Percentiles rank a stretch among this genome's conserved stretches.
phyloP scores from a whole-genome alignment of 441 rosid species.

The Hura crepitans region DNA sequence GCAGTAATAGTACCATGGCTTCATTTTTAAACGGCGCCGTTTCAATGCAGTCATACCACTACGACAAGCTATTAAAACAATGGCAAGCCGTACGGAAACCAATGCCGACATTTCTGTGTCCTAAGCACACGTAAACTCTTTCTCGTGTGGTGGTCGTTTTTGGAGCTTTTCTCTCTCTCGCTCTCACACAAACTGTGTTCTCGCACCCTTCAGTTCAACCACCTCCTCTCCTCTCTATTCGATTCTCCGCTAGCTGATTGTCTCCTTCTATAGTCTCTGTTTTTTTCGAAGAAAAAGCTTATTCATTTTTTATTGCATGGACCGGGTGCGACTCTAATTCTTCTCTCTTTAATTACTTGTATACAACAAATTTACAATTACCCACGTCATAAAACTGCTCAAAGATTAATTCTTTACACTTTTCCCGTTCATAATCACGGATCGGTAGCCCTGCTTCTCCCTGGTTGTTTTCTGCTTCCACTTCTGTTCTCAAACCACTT shows the following conservation, averaged over 20 bases:
- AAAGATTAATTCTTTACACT: background rate
- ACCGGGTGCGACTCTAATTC: background rate
- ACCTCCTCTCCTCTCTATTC: conserved; percentile 5
- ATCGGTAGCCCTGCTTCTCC: conserved; percentile 16
- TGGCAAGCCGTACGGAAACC: background rate
- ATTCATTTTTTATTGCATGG: background rate
- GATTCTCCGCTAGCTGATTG: background rate
- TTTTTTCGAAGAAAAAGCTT: background rate
- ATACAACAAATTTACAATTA: background rate
- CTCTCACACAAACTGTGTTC: conserved; percentile 9
- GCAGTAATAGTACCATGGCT: too few relatives aligned
- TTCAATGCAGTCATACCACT: background rate
- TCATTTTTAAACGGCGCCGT: background rate
- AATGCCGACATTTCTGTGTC: conserved; percentile 18
- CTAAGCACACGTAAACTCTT: background rate
- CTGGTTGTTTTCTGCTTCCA: background rate
- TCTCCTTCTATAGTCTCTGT: background rate
- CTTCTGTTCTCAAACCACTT: background rate
- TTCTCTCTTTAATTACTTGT: background rate
- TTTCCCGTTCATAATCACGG: conserved; percentile 2
- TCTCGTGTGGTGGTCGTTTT: background rate
- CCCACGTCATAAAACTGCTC: background rate
- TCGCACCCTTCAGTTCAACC: conserved; percentile 9
- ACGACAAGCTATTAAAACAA: background rate
- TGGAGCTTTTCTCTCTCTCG: background rate